A percentile compares a stretch with the other conserved stretches of the same genome.
These are phyloP conservation scores for Aspergillus kassunensis DNA, from an alignment of 495 filamentous ascomycete species.

Conservation along the genomic window DNA sequence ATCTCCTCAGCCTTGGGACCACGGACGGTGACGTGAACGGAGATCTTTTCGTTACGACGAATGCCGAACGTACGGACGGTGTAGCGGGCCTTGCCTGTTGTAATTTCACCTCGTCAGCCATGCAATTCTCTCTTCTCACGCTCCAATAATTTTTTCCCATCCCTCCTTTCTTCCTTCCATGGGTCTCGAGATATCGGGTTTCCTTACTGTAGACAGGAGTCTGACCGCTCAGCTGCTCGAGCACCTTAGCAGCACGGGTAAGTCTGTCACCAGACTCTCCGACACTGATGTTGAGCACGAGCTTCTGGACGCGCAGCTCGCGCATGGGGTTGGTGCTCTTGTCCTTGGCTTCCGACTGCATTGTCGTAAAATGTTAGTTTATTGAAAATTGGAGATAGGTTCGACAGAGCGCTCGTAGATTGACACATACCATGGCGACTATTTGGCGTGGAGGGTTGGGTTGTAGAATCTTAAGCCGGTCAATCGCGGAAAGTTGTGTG, in stretches of 20 bases:
- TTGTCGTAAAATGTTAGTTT: conserved; percentile 18
- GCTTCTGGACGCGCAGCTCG: conserved; percentile 99
- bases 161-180: background rate
- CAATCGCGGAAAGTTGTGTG: conserved; percentile 27
- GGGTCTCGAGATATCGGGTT: conserved; percentile 10
- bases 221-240: conserved; percentile 99
- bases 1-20: conserved; percentile 99
- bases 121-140: background rate
- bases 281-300: conserved; percentile 99
- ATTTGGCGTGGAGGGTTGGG: conserved; percentile 40
- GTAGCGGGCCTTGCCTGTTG: conserved; percentile 95
- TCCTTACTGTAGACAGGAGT: conserved; percentile 95
- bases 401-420: background rate
- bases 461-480: conserved; percentile 27
- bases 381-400: conserved; percentile 20
- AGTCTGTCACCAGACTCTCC: conserved; percentile 99
- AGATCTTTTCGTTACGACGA: conserved; percentile 99
- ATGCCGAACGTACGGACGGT: conserved; percentile 99
- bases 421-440: conserved; percentile 48
- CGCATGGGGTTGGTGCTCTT: conserved; percentile 97
- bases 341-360: conserved; percentile 60
- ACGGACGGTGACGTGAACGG: conserved; percentile 98
- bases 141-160: background rate
- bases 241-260: conserved; percentile 98
- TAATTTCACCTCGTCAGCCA: conserved; percentile 20